phyloP scores from a whole-genome alignment of 805 yeast species.

The Barnettozyma sp. region DNA sequence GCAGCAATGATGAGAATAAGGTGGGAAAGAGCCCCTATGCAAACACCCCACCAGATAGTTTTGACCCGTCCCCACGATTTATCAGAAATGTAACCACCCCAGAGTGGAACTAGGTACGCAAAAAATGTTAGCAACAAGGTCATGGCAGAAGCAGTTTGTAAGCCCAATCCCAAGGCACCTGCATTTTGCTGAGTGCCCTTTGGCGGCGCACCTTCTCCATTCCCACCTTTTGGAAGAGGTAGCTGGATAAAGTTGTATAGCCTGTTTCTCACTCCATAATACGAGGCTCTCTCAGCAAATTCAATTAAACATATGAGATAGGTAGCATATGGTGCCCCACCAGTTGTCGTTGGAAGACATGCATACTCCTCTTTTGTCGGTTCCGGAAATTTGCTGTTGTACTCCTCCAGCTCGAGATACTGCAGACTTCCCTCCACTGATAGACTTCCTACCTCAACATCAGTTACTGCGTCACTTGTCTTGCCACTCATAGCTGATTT shows the following conservation, averaged over 20 bases:
- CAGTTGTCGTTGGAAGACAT: constrained; percentile 31
- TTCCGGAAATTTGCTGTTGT: constrained; percentile 13
- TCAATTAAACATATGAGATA: constrained; percentile 60
- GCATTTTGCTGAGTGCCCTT: constrained; percentile 15
- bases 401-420: constrained; percentile 6
- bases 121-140: constrained; percentile 72
- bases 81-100: constrained; percentile 71
- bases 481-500: neutral
- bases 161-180: constrained; percentile 57
- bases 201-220: constrained; percentile 27
- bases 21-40: constrained; percentile 53
- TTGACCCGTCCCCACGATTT: constrained; percentile 64
- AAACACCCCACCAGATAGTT: constrained; percentile 54
- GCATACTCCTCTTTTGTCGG: constrained; percentile 41
- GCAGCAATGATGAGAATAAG: constrained; percentile 62
- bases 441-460: neutral
- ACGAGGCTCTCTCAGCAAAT: constrained; percentile 75
- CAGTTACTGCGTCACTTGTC: neutral
- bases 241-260: constrained; percentile 74
- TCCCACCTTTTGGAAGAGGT: constrained; percentile 30
- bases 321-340: constrained; percentile 38
- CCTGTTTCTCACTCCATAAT: constrained; percentile 68
- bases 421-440: neutral
- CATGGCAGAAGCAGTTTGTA: constrained; percentile 60
- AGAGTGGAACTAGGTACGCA: constrained; percentile 72